phyloP scores from a whole-genome alignment of 2,329 filamentous ascomycete species.

The Colletotrichum spaethianum region DNA sequence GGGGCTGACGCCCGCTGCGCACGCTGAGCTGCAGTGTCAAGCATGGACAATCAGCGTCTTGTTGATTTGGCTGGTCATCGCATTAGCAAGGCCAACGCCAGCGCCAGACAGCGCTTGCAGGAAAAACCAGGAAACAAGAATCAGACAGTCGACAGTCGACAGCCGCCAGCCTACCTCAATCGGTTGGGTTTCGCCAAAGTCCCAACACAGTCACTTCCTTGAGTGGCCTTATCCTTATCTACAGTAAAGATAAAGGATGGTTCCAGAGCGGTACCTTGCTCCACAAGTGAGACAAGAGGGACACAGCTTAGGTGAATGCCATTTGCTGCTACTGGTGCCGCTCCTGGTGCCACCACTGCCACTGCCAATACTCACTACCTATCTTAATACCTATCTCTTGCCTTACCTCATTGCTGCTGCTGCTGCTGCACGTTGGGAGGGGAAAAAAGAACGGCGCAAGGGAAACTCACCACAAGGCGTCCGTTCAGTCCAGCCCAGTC shows the following conservation, averaged over 20 bases:
- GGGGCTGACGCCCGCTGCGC: slow-evolving; percentile 19
- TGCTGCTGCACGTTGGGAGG: slow-evolving; percentile 28
- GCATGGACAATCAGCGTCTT: slow-evolving; percentile 2
- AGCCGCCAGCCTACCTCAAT: not conserved
- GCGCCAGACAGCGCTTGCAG: slow-evolving; percentile 7
- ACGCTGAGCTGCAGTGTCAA: slow-evolving; percentile 13
- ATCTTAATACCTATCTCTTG: not conserved
- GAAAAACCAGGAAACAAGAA: not conserved
- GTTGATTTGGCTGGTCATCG: slow-evolving; percentile 4
- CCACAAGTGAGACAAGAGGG: slow-evolving; percentile 29
- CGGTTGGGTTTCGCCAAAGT: slow-evolving; percentile 7
- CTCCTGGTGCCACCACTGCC: slow-evolving; percentile 4
- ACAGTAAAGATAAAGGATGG: not conserved
- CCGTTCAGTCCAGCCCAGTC: slow-evolving; percentile 33
- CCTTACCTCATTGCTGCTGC: slow-evolving; percentile 6
- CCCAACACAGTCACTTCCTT: not conserved
- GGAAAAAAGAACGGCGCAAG: slow-evolving; percentile 35
- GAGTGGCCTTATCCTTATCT: slow-evolving; percentile 6
- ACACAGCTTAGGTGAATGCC: slow-evolving; percentile 14
- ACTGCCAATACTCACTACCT: slow-evolving; percentile 22
- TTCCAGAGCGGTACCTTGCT: slow-evolving; percentile 12
- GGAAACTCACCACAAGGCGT: slow-evolving; percentile 34
- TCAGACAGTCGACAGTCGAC: slow-evolving; percentile 22
- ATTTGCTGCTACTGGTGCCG: slow-evolving; percentile 10
- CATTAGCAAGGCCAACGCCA: slow-evolving; percentile 9